Conservation (phyloP, 441 rosid species). For the Melastoma candidum region DNA sequence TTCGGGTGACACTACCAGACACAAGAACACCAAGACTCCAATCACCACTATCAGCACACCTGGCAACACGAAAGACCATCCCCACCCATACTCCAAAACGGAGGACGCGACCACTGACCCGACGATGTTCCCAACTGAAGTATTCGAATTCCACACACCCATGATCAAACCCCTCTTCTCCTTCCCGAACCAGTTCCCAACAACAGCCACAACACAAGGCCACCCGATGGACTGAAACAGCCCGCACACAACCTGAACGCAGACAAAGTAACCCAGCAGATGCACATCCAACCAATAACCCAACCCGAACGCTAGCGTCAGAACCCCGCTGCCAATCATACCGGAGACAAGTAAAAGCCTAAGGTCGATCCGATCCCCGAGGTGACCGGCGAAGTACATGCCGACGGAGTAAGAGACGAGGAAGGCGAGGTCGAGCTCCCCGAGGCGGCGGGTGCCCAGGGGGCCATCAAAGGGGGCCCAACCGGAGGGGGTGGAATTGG, state of each 20-base stretch:
- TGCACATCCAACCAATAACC: constrained; percentile 82
- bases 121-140: constrained; percentile 74
- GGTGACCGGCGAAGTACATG: constrained; percentile 85
- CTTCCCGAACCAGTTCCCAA: constrained; percentile 91
- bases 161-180: constrained; percentile 86
- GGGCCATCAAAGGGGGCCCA: constrained; percentile 81
- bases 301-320: constrained; percentile 58
- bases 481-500: constrained; percentile 24
- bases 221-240: constrained; percentile 86
- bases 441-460: constrained; percentile 59
- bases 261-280: constrained; percentile 39
- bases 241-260: constrained; percentile 72
- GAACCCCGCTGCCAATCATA: constrained; percentile 79
- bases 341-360: constrained; percentile 85
- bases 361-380: constrained; percentile 72
- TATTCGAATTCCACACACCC: constrained; percentile 92
- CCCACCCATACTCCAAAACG: constrained; percentile 89
- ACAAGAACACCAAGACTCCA: constrained; percentile 50
- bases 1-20: constrained; percentile 62
- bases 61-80: constrained; percentile 87
- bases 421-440: constrained; percentile 87
- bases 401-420: constrained; percentile 62
- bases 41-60: constrained; percentile 55
- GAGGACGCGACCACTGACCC: constrained; percentile 77
- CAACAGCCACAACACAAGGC: constrained; percentile 95